These are phyloP conservation scores for Pleurotus platypus DNA, from an alignment of 768 basidiomycete species.

Conservation along the genomic window DNA sequence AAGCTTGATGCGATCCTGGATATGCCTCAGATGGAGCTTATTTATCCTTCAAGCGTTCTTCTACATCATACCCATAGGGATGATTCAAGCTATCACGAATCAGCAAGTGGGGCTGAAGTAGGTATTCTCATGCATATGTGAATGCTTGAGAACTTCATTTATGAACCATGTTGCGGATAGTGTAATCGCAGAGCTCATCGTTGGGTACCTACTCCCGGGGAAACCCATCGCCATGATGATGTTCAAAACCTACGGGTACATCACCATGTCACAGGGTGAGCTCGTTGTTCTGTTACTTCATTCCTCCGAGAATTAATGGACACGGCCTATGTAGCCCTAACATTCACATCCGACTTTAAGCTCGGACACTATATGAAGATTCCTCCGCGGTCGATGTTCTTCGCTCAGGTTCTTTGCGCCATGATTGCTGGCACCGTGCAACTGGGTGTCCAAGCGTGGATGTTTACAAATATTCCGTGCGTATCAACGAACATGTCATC, in stretches of 20 bases:
- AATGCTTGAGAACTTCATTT: too few species aligned
- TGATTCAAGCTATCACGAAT: constrained; percentile 72
- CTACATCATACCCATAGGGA: constrained; percentile 73
- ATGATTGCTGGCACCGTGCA: constrained; percentile 69
- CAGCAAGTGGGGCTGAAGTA: constrained; percentile 32
- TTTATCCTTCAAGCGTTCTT: constrained; percentile 34
- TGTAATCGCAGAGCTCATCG: constrained; percentile 78
- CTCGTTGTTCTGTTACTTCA: background rate
- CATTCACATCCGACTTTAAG: constrained; percentile 75
- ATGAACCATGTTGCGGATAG: constrained; percentile 18
- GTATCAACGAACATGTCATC: background rate
- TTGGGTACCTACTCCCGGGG: constrained; percentile 78
- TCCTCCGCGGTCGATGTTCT: constrained; percentile 73
- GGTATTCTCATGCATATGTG: constrained; percentile 27
- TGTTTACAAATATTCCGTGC: constrained; percentile 60
- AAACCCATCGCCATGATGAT: constrained; percentile 80
- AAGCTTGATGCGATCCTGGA: constrained; percentile 13
- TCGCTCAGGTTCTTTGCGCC: constrained; percentile 62
- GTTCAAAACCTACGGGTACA: constrained; percentile 82
- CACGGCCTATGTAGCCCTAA: constrained; percentile 38
- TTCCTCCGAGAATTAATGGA: background rate
- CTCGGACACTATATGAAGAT: constrained; percentile 79
- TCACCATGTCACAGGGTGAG: constrained; percentile 53
- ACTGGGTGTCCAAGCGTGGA: constrained; percentile 75
- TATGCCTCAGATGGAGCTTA: background rate